phyloP scores from a whole-genome alignment of 495 filamentous ascomycete species.

The Aspergillus olivimuriae region DNA sequence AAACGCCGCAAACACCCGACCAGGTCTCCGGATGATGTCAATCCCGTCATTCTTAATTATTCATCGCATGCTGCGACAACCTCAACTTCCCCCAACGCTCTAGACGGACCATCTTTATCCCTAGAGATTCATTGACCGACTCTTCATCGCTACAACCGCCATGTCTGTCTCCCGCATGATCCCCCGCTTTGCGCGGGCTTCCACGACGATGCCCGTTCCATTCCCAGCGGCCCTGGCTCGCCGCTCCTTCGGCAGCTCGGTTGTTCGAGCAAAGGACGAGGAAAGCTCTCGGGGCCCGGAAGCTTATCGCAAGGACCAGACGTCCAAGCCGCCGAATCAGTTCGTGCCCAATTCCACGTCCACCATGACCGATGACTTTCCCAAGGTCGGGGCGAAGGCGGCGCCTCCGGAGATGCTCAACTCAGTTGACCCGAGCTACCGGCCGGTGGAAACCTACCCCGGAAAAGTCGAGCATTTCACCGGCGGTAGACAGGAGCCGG shows the following conservation, averaged over 20 bases:
- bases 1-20: conserved; percentile 34
- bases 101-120: conserved; percentile 2
- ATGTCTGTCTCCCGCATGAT: conserved; percentile 37
- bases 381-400: conserved; percentile 48
- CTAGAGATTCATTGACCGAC: no score
- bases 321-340: conserved; percentile 51
- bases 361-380: conserved; percentile 58
- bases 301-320: conserved; percentile 46
- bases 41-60: conserved; percentile 17
- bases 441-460: conserved; percentile 52
- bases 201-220: conserved; percentile 18
- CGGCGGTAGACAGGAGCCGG: conserved; percentile 49
- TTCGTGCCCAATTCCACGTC: conserved; percentile 58
- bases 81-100: conserved; percentile 1
- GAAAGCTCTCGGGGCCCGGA: conserved; percentile 16
- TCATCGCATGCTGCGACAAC: conserved; percentile 7
- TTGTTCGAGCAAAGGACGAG: conserved; percentile 26
- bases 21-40: conserved; percentile 37
- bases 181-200: conserved; percentile 24
- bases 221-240: conserved; percentile 17
- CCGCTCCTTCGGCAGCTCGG: conserved; percentile 31
- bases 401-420: conserved; percentile 56
- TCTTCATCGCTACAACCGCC: conserved; percentile 13
- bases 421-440: conserved; percentile 49
- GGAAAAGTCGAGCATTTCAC: conserved; percentile 58